These are phyloP conservation scores for Colletotrichum simmondsii DNA, from an alignment of 2,329 filamentous ascomycete genomes.

Conservation along the genomic window DNA sequence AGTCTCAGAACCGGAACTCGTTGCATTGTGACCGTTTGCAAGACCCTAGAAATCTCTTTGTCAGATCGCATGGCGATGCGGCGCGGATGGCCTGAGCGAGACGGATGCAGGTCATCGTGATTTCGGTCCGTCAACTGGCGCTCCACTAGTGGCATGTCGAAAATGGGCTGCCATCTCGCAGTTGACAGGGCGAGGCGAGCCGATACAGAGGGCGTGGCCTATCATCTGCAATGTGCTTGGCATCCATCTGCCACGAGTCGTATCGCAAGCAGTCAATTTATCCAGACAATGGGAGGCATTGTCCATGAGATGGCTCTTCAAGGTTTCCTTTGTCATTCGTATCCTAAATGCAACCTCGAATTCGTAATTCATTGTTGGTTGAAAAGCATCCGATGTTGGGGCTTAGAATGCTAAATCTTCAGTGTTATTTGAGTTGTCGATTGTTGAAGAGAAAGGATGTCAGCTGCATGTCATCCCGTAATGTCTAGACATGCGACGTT, in stretches of 20 bases:
- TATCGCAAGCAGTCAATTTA: slow-evolving; percentile 21
- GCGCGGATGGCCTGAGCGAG: slow-evolving; percentile 29
- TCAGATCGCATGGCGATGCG: slow-evolving; percentile 30
- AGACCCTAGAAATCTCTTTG: slow-evolving; percentile 9
- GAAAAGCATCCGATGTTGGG: not conserved
- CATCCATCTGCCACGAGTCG: slow-evolving; percentile 24
- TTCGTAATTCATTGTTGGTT: slow-evolving; percentile 4
- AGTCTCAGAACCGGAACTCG: not conserved
- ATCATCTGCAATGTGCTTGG: slow-evolving; percentile 23
- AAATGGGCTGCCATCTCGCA: slow-evolving; percentile 11
- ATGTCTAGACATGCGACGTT: slow-evolving; percentile 14
- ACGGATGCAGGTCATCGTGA: slow-evolving; percentile 34
- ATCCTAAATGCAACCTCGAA: slow-evolving; percentile 21
- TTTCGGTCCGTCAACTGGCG: slow-evolving; percentile 21
- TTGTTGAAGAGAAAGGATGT: not conserved
- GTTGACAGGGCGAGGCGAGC: slow-evolving; percentile 1
- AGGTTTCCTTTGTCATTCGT: slow-evolving; percentile 4
- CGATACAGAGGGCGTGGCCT: slow-evolving; percentile 3
- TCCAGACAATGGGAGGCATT: slow-evolving; percentile 18
- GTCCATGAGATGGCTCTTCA: not conserved
- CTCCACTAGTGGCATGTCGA: slow-evolving; percentile 26
- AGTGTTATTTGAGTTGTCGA: slow-evolving; percentile 1
- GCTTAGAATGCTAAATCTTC: not conserved
- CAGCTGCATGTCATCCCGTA: slow-evolving; percentile 4
- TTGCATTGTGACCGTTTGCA: not conserved